Evolutionary conservation across 2,329 filamentous ascomycete species (phyloP).

Genomic region (Diaporthe sp.): DNA sequence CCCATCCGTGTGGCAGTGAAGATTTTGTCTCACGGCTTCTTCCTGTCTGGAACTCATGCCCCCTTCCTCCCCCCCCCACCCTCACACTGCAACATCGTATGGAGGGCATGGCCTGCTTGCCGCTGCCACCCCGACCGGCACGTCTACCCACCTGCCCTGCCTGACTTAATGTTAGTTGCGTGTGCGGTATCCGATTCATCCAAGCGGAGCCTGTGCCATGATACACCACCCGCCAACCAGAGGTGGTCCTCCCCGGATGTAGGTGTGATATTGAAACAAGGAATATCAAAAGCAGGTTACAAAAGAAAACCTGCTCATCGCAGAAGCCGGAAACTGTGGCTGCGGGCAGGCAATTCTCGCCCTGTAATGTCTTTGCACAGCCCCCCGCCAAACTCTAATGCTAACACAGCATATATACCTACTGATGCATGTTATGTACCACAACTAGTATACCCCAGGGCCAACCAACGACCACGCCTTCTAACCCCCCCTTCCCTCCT

Average conservation of each 20-base stretch:
- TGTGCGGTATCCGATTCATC: constrained; percentile 1
- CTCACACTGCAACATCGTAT: constrained; percentile 3
- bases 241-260: not conserved
- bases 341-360: not conserved
- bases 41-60: not conserved
- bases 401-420: not conserved
- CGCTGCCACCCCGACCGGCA: not conserved
- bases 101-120: constrained; percentile 4
- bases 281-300: not conserved
- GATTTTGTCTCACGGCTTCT: constrained; percentile 24
- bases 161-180: not conserved
- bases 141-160: not conserved
- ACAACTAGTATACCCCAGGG: not conserved
- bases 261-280: constrained; percentile 24
- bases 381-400: constrained; percentile 19
- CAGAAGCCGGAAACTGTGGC: not conserved
- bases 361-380: not conserved
- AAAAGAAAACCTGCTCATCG: constrained; percentile 12
- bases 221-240: constrained; percentile 14
- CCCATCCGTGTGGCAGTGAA: constrained; percentile 4
- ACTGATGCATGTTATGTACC: not conserved
- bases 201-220: constrained; percentile 13
- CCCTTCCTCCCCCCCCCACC: not conserved
- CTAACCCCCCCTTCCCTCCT: not conserved
- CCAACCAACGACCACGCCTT: not conserved